Evolutionary conservation across 768 basidiomycete species (phyloP).

Genomic region (Naganishia friedmannii): DNA sequence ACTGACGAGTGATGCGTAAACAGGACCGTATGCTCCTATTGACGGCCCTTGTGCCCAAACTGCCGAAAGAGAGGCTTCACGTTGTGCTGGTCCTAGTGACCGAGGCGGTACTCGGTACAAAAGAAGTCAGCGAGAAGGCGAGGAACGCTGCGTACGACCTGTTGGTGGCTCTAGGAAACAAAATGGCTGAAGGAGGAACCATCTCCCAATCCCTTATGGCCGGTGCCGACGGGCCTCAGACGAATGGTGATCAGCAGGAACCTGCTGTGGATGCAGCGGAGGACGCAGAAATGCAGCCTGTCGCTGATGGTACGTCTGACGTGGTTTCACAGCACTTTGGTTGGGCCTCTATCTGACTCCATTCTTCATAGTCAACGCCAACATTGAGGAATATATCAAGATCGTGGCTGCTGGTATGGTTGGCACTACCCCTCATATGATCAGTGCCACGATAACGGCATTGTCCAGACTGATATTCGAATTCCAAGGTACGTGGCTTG

Average conservation of each 20-base stretch:
- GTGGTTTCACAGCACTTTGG: background rate
- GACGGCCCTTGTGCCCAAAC: constrained; percentile 63
- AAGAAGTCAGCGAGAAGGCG: constrained; percentile 92
- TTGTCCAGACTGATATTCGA: constrained; percentile 92
- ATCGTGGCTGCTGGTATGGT: constrained; percentile 95
- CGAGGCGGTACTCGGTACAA: constrained; percentile 90
- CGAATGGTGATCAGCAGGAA: constrained; percentile 55
- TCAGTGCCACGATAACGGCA: constrained; percentile 91
- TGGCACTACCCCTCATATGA: constrained; percentile 93
- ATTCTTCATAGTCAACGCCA: constrained; percentile 57
- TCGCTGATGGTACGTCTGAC: constrained; percentile 14
- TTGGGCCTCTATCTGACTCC: background rate
- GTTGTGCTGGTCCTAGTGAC: constrained; percentile 84
- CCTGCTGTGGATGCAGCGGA: constrained; percentile 10
- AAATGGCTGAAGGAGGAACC: constrained; percentile 82
- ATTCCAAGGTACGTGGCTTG: constrained; percentile 69
- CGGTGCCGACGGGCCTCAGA: constrained; percentile 58
- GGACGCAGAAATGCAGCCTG: constrained; percentile 33
- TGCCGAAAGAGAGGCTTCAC: constrained; percentile 72
- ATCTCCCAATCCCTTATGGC: constrained; percentile 72
- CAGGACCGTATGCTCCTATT: constrained; percentile 82
- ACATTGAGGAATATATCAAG: constrained; percentile 85
- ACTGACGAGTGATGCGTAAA: constrained; percentile 28
- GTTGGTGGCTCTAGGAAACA: constrained; percentile 83
- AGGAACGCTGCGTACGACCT: constrained; percentile 84